Conservation (phyloP, 345 rosid species). For the Toxicodendron radicans region DNA sequence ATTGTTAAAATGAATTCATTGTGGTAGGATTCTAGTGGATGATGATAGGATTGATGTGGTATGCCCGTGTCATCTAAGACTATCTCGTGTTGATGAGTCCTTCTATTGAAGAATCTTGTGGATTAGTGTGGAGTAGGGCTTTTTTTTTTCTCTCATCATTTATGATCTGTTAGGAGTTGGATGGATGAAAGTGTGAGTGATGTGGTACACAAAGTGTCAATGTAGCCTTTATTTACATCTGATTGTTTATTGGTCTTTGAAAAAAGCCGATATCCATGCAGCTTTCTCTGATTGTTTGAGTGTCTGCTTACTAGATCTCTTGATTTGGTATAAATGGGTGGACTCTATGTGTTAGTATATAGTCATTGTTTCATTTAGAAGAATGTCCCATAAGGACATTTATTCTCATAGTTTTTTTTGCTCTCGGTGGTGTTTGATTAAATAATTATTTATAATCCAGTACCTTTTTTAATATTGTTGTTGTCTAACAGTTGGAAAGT, state of each 20-base stretch:
- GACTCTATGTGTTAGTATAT: background rate
- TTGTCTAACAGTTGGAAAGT: conserved; percentile 61
- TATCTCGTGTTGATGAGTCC: too few relatives aligned
- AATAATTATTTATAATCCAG: background rate
- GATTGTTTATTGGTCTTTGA: background rate
- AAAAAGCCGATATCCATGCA: background rate
- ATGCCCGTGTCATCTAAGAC: too few relatives aligned
- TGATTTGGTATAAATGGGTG: background rate
- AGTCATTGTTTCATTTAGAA: background rate
- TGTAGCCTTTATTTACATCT: too few relatives aligned
- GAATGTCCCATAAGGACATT: background rate
- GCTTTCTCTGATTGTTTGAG: background rate
- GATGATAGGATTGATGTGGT: too few relatives aligned
- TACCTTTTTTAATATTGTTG: conserved; percentile 21
- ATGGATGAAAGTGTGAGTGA: too few relatives aligned
- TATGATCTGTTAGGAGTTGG: too few relatives aligned
- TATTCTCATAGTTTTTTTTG: background rate
- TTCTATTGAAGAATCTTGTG: too few relatives aligned
- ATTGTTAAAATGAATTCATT: too few relatives aligned
- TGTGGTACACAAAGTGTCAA: too few relatives aligned
- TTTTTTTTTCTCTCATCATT: too few relatives aligned
- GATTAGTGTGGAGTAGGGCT: too few relatives aligned
- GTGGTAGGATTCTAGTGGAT: too few relatives aligned
- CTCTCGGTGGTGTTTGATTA: background rate
- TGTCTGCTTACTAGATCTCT: background rate